Percentiles rank a stretch among this genome's conserved stretches.
These are phyloP conservation scores for Leptographium wingfieldii DNA, from an alignment of 2,329 filamentous ascomycete species.

Conservation along the genomic window DNA sequence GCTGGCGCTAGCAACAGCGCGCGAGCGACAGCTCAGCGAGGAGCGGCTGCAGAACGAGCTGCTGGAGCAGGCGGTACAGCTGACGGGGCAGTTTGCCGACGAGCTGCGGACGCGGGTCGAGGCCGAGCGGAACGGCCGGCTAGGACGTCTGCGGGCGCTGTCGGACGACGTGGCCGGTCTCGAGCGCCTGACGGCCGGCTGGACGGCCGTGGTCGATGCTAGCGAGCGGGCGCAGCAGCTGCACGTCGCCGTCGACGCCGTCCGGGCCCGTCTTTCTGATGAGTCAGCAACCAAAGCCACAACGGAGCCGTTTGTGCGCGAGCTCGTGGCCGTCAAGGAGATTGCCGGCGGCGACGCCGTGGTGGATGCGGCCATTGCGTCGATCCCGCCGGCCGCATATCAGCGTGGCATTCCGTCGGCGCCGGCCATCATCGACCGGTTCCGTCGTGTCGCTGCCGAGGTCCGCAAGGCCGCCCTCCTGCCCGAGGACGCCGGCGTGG, in stretches of 20 bases:
- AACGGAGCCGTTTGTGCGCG: conserved; percentile 76
- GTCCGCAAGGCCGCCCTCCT: conserved; percentile 89
- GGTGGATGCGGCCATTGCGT: conserved; percentile 88
- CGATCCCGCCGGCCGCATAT: conserved; percentile 87
- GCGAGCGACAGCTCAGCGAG: conserved; percentile 68
- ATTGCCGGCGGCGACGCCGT: conserved; percentile 74
- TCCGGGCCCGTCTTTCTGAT: conserved; percentile 63
- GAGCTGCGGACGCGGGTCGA: conserved; percentile 76
- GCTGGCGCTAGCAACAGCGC: conserved; percentile 64
- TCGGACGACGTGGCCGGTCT: conserved; percentile 67
- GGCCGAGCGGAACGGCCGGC: conserved; percentile 71
- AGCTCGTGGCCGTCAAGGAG: conserved; percentile 90
- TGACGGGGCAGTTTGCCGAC: conserved; percentile 73
- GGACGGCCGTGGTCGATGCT: conserved; percentile 80
- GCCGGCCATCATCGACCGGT: conserved; percentile 83
- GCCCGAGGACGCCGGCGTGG: conserved; percentile 86
- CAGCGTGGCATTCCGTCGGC: conserved; percentile 79
- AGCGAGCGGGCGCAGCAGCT: conserved; percentile 94
- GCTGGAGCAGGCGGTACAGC: conserved; percentile 75
- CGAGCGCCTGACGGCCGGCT: conserved; percentile 75
- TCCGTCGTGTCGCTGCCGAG: conserved; percentile 82
- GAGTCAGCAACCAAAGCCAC: conserved; percentile 24
- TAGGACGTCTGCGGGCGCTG: conserved; percentile 75
- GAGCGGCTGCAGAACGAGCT: conserved; percentile 75
- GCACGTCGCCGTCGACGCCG: conserved; percentile 88